These are phyloP conservation scores for Paracorniculantispora psalliotae DNA, from an alignment of 2,329 filamentous ascomycete species.

Conservation along the genomic window DNA sequence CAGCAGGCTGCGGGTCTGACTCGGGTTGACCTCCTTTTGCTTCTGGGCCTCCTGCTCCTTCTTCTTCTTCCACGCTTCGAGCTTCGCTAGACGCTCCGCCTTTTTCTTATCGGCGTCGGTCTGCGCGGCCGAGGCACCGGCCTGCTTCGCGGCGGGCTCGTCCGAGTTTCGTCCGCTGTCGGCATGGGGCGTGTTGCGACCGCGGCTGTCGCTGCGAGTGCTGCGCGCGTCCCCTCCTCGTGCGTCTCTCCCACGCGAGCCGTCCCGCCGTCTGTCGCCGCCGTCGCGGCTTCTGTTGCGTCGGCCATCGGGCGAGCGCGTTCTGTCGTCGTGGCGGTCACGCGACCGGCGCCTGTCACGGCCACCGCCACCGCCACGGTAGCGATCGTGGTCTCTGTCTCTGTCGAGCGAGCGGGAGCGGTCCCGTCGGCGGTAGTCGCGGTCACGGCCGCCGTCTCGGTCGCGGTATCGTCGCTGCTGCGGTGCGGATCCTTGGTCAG, in stretches of 20 bases:
- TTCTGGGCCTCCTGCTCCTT: slow-evolving; percentile 71
- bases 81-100: slow-evolving; percentile 71
- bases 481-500: slow-evolving; percentile 34
- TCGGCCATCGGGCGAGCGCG: slow-evolving; percentile 54
- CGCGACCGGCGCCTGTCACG: slow-evolving; percentile 62
- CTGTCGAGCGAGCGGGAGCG: slow-evolving; percentile 56
- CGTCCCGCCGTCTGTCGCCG: slow-evolving; percentile 67
- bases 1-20: slow-evolving; percentile 61
- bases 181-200: slow-evolving; percentile 39
- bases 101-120: slow-evolving; percentile 68
- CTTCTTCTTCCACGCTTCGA: slow-evolving; percentile 91
- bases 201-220: slow-evolving; percentile 59
- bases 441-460: slow-evolving; percentile 43
- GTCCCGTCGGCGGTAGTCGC: slow-evolving; percentile 62
- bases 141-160: slow-evolving; percentile 33
- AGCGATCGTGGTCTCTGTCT: slow-evolving; percentile 62
- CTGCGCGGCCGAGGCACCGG: slow-evolving; percentile 40
- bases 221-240: slow-evolving; percentile 67
- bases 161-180: background rate
- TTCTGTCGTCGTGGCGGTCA: slow-evolving; percentile 53
- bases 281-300: slow-evolving; percentile 63
- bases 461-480: slow-evolving; percentile 58
- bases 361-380: slow-evolving; percentile 57
- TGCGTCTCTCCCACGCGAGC: slow-evolving; percentile 61
- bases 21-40: slow-evolving; percentile 61